phyloP scores from a whole-genome alignment of 306 rosid genomes.

The Prunus davidiana region DNA sequence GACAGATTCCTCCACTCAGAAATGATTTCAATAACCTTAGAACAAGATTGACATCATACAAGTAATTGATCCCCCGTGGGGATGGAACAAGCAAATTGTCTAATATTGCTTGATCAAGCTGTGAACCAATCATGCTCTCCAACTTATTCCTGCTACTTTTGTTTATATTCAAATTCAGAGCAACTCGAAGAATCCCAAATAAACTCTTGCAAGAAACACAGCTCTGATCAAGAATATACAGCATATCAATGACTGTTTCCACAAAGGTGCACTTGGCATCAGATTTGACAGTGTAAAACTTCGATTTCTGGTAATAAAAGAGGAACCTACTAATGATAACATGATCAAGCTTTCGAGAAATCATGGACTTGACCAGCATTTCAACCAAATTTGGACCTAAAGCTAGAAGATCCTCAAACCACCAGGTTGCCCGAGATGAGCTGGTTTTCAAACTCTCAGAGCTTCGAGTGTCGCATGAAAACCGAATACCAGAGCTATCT shows the following conservation, averaged over 20 bases:
- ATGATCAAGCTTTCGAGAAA: conserved; percentile 57
- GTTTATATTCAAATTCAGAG: conserved; percentile 50
- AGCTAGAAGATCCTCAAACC: conserved; percentile 83
- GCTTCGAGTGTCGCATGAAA: conserved; percentile 86
- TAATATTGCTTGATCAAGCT: conserved; percentile 73
- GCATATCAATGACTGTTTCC: conserved; percentile 65
- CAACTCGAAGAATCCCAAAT: conserved; percentile 64
- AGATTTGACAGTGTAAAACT: conserved; percentile 31
- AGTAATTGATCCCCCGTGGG: conserved; percentile 54
- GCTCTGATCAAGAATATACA: conserved; percentile 42
- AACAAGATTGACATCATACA: conserved; percentile 86
- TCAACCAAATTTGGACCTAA: conserved; percentile 54
- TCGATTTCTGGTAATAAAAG: conserved; percentile 70
- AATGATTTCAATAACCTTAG: conserved; percentile 71
- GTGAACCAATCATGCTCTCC: conserved; percentile 81
- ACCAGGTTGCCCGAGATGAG: conserved; percentile 62
- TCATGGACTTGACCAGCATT: conserved; percentile 58
- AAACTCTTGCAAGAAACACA: conserved; percentile 66
- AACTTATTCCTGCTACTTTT: conserved; percentile 62
- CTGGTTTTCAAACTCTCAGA: conserved; percentile 69
- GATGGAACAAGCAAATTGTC: conserved; percentile 93
- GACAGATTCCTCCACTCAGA: conserved; percentile 26
- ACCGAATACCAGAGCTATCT: conserved; percentile 71
- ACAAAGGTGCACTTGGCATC: conserved; percentile 49
- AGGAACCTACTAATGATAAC: conserved; percentile 62